Evolutionary conservation across 805 yeast species (phyloP).

Genomic region (Lipomyces sp.): DNA sequence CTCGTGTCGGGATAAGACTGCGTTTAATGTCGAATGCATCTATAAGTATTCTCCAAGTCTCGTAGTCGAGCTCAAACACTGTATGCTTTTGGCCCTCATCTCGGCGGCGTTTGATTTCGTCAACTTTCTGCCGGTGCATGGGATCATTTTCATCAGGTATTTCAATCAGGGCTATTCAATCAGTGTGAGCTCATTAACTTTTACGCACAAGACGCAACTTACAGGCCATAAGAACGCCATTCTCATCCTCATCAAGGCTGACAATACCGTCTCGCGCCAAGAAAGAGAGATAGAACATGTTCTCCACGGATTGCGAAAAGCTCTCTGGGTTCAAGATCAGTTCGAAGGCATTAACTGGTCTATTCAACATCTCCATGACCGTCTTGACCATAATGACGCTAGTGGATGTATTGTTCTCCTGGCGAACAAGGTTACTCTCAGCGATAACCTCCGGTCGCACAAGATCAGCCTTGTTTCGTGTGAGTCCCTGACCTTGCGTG

Average conservation of each 20-base stretch:
- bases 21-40: slow-evolving; percentile 59
- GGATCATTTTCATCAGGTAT: slow-evolving; percentile 18
- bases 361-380: slow-evolving; percentile 13
- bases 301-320: slow-evolving; percentile 80
- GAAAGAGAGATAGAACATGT: slow-evolving; percentile 81
- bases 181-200: not conserved
- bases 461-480: slow-evolving; percentile 8
- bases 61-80: slow-evolving; percentile 70
- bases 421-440: slow-evolving; percentile 14
- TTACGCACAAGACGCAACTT: not conserved
- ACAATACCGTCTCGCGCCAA: slow-evolving; percentile 74
- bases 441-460: slow-evolving; percentile 18
- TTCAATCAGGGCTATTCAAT: slow-evolving; percentile 13
- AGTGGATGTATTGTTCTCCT: slow-evolving; percentile 26
- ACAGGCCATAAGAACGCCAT: slow-evolving; percentile 41
- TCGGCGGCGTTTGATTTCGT: slow-evolving; percentile 10
- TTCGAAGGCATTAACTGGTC: slow-evolving; percentile 60
- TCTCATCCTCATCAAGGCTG: slow-evolving; percentile 54
- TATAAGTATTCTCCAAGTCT: slow-evolving; percentile 66
- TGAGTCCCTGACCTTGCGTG: slow-evolving; percentile 21
- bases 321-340: slow-evolving; percentile 77
- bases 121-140: slow-evolving; percentile 2
- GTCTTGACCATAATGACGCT: slow-evolving; percentile 25
- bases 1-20: slow-evolving; percentile 57
- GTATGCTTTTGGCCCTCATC: slow-evolving; percentile 57